Base-by-base conservation (phyloP, 2,329 filamentous ascomycete species). In the Penicillium brasilianum region DNA sequence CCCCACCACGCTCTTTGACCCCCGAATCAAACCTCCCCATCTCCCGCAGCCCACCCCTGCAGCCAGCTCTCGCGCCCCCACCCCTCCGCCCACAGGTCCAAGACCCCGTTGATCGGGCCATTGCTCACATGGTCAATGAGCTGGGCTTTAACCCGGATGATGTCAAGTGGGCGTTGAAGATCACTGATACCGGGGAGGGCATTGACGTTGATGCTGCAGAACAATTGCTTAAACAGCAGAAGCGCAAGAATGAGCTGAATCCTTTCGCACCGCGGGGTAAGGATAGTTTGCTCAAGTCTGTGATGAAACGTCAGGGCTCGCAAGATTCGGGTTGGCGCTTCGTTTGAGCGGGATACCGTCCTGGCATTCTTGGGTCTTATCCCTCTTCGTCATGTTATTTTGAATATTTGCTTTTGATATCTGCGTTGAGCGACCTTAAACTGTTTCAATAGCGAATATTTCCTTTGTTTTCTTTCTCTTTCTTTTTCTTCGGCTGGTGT, bases 141-240 rank as follows among this genome's bases (percentile, higher is more conserved):
- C 84, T 88, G 72, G 87, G 87, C 0, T 89, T 88, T 65, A 79
- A 79, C 8, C 76, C 81, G 16, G 79, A 81, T 18, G 80, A 86
- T 63, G 86, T 85, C 8, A 82, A 83, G 60, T 81, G 83, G 67
- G 87, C 87, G 18, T 74, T 89, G 18, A 81, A 82, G 43, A 80
- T 83, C 66, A 88, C 86, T 5, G 87, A 88, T 70, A 81, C 81
- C 14, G 87, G 86, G 0, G 84, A 87, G 64, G 85, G 85, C 0
- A 75, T 88, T 63, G 78, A 87, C 59, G 78, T 85, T 10, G 81
- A 87, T 66, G 80, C 82, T 4, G 87, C 87, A 0, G 81, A 88
- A 22, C 82, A 85, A 60, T 69, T 87, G 59, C 74, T 89, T 63
- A 69, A 85, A 18, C 72, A 76, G 58, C 77, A 80, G 62, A 69